phyloP scores from a whole-genome alignment of 495 filamentous ascomycete species.

The Melanomma pulvis-pyrius region DNA sequence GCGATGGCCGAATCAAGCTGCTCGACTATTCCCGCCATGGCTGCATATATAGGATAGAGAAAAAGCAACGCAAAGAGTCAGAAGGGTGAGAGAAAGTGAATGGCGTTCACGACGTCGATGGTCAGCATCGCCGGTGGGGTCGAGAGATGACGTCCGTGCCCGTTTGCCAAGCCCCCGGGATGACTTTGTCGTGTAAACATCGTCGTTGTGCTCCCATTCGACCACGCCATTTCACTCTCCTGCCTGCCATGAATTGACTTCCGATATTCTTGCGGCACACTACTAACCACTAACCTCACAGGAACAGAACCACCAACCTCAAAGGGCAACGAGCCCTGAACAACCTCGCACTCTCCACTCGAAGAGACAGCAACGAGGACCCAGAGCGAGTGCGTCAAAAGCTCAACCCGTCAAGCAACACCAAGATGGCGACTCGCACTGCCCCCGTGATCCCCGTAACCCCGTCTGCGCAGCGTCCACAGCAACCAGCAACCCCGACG shows the following conservation, averaged over 20 bases:
- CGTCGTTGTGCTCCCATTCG: background rate
- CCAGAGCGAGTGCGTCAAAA: background rate
- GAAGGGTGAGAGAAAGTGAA: background rate
- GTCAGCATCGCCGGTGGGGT: background rate
- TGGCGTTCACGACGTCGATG: background rate
- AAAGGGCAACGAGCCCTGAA: background rate
- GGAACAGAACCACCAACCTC: background rate
- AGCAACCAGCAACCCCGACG: slow-evolving; percentile 22
- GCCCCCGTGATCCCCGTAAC: slow-evolving; percentile 27
- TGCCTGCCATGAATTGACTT: background rate
- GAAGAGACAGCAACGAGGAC: slow-evolving; percentile 5
- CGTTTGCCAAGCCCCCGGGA: background rate
- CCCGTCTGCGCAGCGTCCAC: slow-evolving; percentile 23
- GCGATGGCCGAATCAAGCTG: slow-evolving; percentile 69
- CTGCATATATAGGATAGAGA: slow-evolving; percentile 2
- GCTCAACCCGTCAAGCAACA: background rate
- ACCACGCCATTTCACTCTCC: background rate
- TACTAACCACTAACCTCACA: slow-evolving; percentile 19
- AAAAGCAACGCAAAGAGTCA: slow-evolving; percentile 12
- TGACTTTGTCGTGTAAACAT: background rate
- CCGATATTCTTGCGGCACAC: background rate
- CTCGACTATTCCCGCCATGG: slow-evolving; percentile 41
- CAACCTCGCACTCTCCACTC: background rate
- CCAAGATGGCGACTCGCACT: background rate
- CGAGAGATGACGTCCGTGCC: background rate